phyloP scores from a whole-genome alignment of 257 asterid genomes.

The Ballota nigra region DNA sequence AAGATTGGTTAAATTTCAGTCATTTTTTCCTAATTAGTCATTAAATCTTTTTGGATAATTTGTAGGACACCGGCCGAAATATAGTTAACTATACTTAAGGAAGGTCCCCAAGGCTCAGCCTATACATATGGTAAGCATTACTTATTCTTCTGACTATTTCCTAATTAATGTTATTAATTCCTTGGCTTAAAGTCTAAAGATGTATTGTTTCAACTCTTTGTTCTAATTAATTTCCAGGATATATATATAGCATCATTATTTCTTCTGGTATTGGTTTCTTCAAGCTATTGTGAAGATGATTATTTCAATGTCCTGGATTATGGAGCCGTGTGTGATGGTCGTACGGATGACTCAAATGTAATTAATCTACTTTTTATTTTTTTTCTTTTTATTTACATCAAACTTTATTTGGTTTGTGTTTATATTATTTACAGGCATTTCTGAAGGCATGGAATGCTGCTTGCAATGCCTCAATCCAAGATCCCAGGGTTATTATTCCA shows the following conservation, averaged over 20 bases:
- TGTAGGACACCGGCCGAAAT: no score
- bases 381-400: neutral
- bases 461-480: constrained; percentile 34
- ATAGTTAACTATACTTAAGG: neutral
- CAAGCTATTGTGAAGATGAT: neutral
- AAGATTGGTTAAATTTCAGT: neutral
- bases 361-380: neutral
- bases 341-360: constrained; percentile 54
- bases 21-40: neutral
- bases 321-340: constrained; percentile 49
- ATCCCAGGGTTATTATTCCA: constrained; percentile 46
- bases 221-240: neutral
- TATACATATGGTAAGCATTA: neutral
- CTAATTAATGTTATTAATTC: neutral
- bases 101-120: neutral
- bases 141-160: neutral
- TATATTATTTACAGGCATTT: constrained; percentile 44
- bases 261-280: neutral
- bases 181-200: no score
- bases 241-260: neutral
- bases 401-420: no score
- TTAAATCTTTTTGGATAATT: no score
- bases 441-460: constrained; percentile 63
- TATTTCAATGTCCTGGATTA: constrained; percentile 45
- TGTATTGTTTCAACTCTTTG: neutral